These are phyloP conservation scores for Aphanomyces stellatus DNA, from an alignment of 352 stramenopile species.

Conservation along the genomic window DNA sequence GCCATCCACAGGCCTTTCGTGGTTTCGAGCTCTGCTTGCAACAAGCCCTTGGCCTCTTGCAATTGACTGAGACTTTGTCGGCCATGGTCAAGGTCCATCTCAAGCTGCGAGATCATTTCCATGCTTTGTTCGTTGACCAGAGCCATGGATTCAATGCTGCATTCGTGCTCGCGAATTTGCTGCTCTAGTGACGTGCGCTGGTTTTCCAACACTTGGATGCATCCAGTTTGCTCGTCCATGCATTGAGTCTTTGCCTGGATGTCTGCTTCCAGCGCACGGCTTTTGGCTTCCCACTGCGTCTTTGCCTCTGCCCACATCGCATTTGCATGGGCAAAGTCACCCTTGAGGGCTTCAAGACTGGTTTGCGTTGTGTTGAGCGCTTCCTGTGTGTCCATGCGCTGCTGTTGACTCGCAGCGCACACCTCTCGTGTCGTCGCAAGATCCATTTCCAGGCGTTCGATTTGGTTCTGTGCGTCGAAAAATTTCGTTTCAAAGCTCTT, in stretches of 20 bases:
- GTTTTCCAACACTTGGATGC: no score
- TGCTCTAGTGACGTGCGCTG: no score
- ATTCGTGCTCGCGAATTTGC: no score
- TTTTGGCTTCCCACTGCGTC: not conserved
- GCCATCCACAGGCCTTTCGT: not conserved
- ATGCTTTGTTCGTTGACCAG: no score
- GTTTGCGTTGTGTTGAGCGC: not conserved
- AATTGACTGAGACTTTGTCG: no score
- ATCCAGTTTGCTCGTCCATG: no score
- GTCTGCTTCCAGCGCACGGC: not conserved
- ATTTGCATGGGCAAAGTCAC: not conserved
- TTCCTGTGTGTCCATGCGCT: not conserved
- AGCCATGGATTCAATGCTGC: no score
- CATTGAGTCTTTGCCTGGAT: no score
- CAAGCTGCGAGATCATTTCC: no score
- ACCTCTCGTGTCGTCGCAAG: not conserved
- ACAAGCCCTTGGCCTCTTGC: no score
- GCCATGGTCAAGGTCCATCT: no score
- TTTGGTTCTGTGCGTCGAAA: constrained; percentile 34
- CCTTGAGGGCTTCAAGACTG: not conserved
- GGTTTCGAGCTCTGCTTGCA: not conserved
- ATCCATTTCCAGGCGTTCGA: constrained; percentile 21
- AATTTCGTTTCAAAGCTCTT: constrained; percentile 62
- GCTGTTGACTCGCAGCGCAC: not conserved
- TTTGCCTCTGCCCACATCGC: not conserved